Percentiles rank a stretch among this genome's conserved stretches.
These are phyloP conservation scores for Infundibulicybe gibba DNA, from an alignment of 768 basidiomycete genomes.

Conservation along the genomic window DNA sequence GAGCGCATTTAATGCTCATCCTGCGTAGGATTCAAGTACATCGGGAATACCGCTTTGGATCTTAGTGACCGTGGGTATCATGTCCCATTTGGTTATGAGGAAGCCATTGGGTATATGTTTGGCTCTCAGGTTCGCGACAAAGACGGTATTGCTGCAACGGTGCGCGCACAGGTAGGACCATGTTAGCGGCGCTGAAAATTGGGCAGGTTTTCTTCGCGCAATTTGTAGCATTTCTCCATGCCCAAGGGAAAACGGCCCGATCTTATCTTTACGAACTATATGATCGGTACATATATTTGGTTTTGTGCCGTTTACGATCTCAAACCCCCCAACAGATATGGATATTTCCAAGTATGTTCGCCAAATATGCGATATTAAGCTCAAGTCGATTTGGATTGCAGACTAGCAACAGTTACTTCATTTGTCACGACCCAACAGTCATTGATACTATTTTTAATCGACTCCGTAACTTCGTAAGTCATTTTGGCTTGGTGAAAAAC, in stretches of 20 bases:
- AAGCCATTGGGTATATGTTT: slow-evolving; percentile 92
- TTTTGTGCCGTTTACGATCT: not conserved
- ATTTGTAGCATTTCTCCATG: slow-evolving; percentile 49
- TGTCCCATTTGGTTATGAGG: slow-evolving; percentile 84
- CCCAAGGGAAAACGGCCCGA: slow-evolving; percentile 49
- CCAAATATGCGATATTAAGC: not conserved
- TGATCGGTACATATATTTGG: slow-evolving; percentile 34
- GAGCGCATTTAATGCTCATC: not conserved
- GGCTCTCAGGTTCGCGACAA: slow-evolving; percentile 79
- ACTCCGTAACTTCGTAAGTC: slow-evolving; percentile 48
- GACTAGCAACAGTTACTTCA: slow-evolving; percentile 83
- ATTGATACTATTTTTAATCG: slow-evolving; percentile 67
- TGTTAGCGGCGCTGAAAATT: not conserved
- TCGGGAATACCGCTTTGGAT: slow-evolving; percentile 76
- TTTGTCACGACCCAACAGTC: slow-evolving; percentile 63
- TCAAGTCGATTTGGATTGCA: slow-evolving; percentile 18
- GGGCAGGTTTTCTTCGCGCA: slow-evolving; percentile 65
- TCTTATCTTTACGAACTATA: slow-evolving; percentile 64
- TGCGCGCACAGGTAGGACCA: slow-evolving; percentile 21
- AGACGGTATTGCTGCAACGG: slow-evolving; percentile 82
- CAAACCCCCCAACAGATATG: slow-evolving; percentile 46
- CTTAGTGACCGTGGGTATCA: slow-evolving; percentile 65
- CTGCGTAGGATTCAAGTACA: slow-evolving; percentile 77
- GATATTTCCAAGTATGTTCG: slow-evolving; percentile 63
- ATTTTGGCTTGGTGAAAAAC: too few species aligned